These are phyloP conservation scores for Haematococcus sp. DNA, from an alignment of 139 green algal species.

Conservation along the genomic window DNA sequence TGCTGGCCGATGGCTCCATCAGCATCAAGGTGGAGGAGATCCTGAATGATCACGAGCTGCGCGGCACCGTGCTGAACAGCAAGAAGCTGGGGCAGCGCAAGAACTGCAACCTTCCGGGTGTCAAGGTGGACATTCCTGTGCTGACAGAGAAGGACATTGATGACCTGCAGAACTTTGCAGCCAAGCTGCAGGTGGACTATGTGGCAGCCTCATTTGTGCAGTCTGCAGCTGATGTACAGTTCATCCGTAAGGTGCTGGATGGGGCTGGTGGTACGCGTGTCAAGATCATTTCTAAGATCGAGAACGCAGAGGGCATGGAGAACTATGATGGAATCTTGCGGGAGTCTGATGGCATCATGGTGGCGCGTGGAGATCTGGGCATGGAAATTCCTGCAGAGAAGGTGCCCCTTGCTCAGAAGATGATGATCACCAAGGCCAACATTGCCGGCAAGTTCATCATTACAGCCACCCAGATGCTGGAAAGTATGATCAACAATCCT, in stretches of 20 bases:
- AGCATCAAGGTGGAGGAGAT: slow-evolving; percentile 49
- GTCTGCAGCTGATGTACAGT: slow-evolving; percentile 45
- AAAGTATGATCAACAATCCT: slow-evolving; percentile 59
- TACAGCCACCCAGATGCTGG: slow-evolving; percentile 45
- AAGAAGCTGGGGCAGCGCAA: slow-evolving; percentile 54
- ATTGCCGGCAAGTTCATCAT: slow-evolving; percentile 59
- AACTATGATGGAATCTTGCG: slow-evolving; percentile 64
- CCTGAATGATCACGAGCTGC: slow-evolving; percentile 20
- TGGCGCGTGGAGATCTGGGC: slow-evolving; percentile 60
- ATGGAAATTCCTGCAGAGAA: slow-evolving; percentile 68
- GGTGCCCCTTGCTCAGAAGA: slow-evolving; percentile 59
- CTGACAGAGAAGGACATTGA: slow-evolving; percentile 67
- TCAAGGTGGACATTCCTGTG: slow-evolving; percentile 77
- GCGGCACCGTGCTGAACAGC: slow-evolving; percentile 46
- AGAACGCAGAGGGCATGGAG: slow-evolving; percentile 58
- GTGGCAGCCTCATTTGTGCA: slow-evolving; percentile 45
- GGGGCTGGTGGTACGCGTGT: slow-evolving; percentile 43
- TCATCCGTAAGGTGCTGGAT: slow-evolving; percentile 59
- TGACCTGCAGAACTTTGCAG: slow-evolving; percentile 62
- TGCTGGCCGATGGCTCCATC: slow-evolving; percentile 62
- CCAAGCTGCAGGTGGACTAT: slow-evolving; percentile 71
- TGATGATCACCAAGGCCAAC: slow-evolving; percentile 68
- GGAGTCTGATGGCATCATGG: slow-evolving; percentile 68
- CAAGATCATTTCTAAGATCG: slow-evolving; percentile 73
- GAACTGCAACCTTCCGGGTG: slow-evolving; percentile 72